These are phyloP conservation scores for Zoysia pacifica DNA, from an alignment of 176 grass and related monocot genomes.

Conservation along the genomic window DNA sequence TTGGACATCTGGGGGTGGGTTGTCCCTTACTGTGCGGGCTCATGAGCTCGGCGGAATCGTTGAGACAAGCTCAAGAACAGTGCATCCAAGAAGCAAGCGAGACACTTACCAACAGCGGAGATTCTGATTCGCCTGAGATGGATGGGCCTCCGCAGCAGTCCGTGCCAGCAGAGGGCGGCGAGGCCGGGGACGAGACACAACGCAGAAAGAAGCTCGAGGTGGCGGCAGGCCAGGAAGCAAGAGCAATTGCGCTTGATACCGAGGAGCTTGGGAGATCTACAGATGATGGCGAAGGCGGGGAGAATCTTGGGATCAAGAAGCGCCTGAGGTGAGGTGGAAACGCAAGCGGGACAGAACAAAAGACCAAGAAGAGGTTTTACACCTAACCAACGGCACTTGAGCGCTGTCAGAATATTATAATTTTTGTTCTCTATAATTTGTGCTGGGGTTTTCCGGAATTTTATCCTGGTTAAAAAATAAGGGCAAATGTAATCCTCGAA, in stretches of 20 bases:
- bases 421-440: background rate
- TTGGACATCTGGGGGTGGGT: no score
- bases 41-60: background rate
- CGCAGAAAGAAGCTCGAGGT: background rate
- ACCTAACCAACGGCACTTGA: background rate
- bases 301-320: slow-evolving; percentile 12
- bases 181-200: background rate
- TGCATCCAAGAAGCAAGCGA: background rate
- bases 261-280: slow-evolving; percentile 32
- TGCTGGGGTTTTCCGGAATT: background rate
- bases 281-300: background rate
- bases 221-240: background rate
- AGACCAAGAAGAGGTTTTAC: background rate
- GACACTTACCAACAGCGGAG: background rate
- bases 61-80: background rate
- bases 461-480: no score
- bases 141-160: background rate
- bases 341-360: background rate
- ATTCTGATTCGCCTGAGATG: background rate
- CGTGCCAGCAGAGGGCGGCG: background rate
- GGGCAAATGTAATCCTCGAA: no score
- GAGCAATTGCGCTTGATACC: background rate
- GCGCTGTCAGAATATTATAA: background rate
- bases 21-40: background rate
- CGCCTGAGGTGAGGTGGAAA: slow-evolving; percentile 30